A percentile compares a stretch with the other conserved stretches of the same genome.
Evolutionary conservation across 169 alveolate species (phyloP).

Genomic region (Amoebophrya sp.): DNA sequence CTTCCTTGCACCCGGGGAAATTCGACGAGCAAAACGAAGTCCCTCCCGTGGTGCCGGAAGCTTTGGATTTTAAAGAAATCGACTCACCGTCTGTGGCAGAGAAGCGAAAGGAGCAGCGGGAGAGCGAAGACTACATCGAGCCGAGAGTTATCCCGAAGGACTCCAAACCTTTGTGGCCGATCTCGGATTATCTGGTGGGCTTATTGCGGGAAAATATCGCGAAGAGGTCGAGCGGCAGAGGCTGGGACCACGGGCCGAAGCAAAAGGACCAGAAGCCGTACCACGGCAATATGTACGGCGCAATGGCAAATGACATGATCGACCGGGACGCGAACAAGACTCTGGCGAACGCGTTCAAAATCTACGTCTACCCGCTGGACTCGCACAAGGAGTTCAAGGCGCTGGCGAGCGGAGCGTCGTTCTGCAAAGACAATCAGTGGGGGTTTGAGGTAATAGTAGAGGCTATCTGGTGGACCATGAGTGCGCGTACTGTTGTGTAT

Average conservation of each 20-base stretch:
- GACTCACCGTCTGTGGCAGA: no score
- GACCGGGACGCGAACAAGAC: neutral
- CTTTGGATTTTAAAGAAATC: no score
- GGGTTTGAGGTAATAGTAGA: no score
- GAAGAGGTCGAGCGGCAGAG: neutral
- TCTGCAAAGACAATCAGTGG: slow-evolving; percentile 48
- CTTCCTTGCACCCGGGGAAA: neutral
- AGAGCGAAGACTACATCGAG: no score
- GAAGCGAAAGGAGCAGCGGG: no score
- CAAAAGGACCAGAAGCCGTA: neutral
- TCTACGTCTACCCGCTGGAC: slow-evolving; percentile 31
- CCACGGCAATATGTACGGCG: neutral
- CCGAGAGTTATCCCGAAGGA: neutral
- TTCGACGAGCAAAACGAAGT: neutral
- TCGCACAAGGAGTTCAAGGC: slow-evolving; percentile 30
- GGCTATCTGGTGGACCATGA: no score
- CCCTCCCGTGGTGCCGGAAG: no score
- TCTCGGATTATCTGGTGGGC: neutral
- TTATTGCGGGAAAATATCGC: neutral
- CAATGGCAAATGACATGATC: neutral
- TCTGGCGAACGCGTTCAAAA: slow-evolving; percentile 28
- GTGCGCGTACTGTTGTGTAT: no score
- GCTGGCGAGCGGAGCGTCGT: slow-evolving; percentile 42
- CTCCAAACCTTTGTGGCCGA: neutral
- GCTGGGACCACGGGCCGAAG: neutral